phyloP scores from a whole-genome alignment of 2,329 filamentous ascomycete species.

The Lachnum nothofagi region DNA sequence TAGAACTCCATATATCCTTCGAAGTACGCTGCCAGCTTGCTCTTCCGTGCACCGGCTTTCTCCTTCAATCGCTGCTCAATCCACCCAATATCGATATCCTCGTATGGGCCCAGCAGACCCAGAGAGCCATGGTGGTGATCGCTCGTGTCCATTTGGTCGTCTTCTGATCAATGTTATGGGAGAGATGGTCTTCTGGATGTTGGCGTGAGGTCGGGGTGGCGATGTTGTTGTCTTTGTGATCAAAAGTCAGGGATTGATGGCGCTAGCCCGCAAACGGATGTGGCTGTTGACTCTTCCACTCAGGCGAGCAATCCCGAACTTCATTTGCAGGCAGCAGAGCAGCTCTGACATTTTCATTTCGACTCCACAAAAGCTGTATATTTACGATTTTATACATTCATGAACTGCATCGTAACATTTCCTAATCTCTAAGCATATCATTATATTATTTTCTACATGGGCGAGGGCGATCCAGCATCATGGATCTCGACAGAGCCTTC shows the following conservation, averaged over 20 bases:
- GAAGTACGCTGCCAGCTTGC: conserved; percentile 13
- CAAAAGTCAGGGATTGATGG: no score
- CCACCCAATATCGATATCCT: conserved; percentile 13
- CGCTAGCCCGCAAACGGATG: not conserved
- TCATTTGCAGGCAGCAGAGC: conserved; percentile 1
- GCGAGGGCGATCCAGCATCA: conserved; percentile 10
- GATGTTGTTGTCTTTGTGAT: not conserved
- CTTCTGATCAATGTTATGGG: not conserved
- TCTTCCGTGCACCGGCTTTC: conserved; percentile 6
- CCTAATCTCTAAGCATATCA: no score
- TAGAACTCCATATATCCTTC: conserved; percentile 16
- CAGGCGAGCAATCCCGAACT: no score
- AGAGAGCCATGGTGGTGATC: not conserved
- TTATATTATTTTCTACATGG: no score
- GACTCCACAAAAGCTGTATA: not conserved
- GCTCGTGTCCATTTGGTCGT: conserved; percentile 9
- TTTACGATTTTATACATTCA: not conserved
- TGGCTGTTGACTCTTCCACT: not conserved
- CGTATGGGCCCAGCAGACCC: conserved; percentile 5
- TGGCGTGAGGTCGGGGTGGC: not conserved
- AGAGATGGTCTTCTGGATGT: not conserved
- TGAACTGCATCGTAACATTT: no score
- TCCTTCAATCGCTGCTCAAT: conserved; percentile 12
- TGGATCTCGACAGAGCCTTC: conserved; percentile 18
- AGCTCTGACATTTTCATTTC: not conserved